Conservation (phyloP, 352 stramenopile species). For the Thalassiosira mediterranea region DNA sequence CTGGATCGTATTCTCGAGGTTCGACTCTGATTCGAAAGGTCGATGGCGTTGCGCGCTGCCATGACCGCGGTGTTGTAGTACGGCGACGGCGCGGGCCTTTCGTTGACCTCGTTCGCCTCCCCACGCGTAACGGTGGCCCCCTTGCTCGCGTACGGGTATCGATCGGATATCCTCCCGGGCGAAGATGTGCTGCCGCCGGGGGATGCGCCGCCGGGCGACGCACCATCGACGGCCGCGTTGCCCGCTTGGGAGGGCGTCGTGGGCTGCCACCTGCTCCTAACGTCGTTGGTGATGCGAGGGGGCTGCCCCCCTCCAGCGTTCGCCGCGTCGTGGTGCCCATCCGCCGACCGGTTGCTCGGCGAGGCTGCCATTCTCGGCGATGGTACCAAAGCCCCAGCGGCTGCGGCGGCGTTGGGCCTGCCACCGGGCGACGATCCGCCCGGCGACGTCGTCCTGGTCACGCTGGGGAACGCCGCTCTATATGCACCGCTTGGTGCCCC, state of each 20-base stretch:
- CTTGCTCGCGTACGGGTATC: neutral
- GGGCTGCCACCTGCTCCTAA: neutral
- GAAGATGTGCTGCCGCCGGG: too few relatives aligned
- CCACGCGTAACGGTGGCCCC: neutral
- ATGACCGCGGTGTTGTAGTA: slow-evolving; percentile 59
- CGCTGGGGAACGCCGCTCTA: neutral
- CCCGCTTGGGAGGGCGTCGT: too few relatives aligned
- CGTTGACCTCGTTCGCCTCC: neutral
- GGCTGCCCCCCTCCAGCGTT: too few relatives aligned
- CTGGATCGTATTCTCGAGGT: neutral
- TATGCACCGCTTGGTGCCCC: neutral
- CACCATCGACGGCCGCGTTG: too few relatives aligned
- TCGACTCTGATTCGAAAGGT: slow-evolving; percentile 47
- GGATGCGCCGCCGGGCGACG: neutral
- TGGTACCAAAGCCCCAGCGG: neutral
- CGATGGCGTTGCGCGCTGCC: slow-evolving; percentile 56
- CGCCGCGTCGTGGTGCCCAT: too few relatives aligned
- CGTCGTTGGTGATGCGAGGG: neutral
- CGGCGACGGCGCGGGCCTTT: slow-evolving; percentile 15
- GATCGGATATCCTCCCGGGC: neutral
- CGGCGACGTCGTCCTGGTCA: neutral
- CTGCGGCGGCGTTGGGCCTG: neutral
- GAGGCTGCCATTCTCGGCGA: neutral
- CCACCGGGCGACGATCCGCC: neutral
- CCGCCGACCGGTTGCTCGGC: neutral